Evolutionary conservation across 192 early-diverging fungal species (phyloP).

Genomic region (Gamsiella multidivaricata): DNA sequence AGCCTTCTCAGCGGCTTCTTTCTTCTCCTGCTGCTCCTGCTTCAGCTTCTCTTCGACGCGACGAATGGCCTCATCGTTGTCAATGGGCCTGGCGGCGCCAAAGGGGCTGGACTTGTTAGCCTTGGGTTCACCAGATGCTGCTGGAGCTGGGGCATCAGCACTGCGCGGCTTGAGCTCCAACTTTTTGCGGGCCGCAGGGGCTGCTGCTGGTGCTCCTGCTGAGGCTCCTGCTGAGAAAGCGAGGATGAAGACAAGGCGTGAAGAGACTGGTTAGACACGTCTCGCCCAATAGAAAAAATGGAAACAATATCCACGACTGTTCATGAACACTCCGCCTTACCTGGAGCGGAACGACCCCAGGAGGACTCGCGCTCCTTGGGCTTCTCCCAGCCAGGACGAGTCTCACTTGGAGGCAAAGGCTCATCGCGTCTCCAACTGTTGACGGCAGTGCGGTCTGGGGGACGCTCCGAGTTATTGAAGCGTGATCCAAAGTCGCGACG

Average conservation of each 20-base stretch:
- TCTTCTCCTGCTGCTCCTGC: slow-evolving; percentile 56
- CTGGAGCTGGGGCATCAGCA: slow-evolving; percentile 28
- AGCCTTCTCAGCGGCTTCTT: slow-evolving; percentile 44
- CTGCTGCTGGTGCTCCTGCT: neutral
- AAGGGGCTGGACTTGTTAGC: slow-evolving; percentile 69
- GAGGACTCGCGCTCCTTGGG: slow-evolving; percentile 49
- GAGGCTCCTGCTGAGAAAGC: no score
- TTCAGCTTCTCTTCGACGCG: slow-evolving; percentile 67
- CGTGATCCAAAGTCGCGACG: slow-evolving; percentile 48
- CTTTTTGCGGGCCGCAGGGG: slow-evolving; percentile 59
- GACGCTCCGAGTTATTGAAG: slow-evolving; percentile 48
- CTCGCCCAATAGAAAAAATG: no score
- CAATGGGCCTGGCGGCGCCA: slow-evolving; percentile 72
- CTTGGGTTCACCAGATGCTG: slow-evolving; percentile 25
- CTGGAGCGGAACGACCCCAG: slow-evolving; percentile 52
- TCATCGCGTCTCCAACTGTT: slow-evolving; percentile 52
- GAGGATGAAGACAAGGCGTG: no score
- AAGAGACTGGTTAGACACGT: neutral
- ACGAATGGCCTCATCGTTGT: slow-evolving; percentile 62
- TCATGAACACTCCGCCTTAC: slow-evolving; percentile 27
- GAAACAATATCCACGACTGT: no score
- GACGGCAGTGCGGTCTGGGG: slow-evolving; percentile 49
- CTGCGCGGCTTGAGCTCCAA: slow-evolving; percentile 66
- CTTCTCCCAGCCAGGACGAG: slow-evolving; percentile 56
- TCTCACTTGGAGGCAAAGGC: slow-evolving; percentile 34